Evolutionary conservation across 768 basidiomycete genomes (phyloP).

Genomic region (Russula lepida): DNA sequence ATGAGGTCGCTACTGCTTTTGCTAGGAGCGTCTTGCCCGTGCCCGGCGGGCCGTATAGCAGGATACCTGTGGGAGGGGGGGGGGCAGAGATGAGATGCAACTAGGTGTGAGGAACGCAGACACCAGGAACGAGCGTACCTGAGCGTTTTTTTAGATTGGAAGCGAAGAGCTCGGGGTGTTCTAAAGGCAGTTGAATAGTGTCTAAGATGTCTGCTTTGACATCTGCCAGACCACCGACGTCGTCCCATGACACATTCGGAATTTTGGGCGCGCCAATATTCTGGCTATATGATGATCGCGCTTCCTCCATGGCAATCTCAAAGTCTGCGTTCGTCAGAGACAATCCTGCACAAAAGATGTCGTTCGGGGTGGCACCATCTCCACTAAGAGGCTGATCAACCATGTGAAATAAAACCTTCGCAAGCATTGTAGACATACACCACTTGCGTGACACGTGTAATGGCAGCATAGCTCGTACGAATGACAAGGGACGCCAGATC

Average conservation of each 20-base stretch:
- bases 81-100: background rate
- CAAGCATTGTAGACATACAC: background rate
- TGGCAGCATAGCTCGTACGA: conserved; percentile 47
- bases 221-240: conserved; percentile 82
- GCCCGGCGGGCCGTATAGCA: conserved; percentile 91
- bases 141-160: conserved; percentile 93
- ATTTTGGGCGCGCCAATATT: conserved; percentile 97
- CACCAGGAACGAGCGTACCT: conserved; percentile 39
- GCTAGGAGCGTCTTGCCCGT: conserved; percentile 94
- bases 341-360: conserved; percentile 34
- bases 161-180: conserved; percentile 83
- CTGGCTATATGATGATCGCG: conserved; percentile 74
- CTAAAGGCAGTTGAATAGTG: conserved; percentile 87
- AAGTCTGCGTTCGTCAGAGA: conserved; percentile 57
- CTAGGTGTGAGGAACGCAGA: background rate
- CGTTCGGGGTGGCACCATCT: conserved; percentile 24
- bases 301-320: conserved; percentile 57
- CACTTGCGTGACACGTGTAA: conserved; percentile 36
- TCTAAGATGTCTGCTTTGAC: conserved; percentile 93
- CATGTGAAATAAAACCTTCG: background rate
- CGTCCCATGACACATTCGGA: conserved; percentile 93
- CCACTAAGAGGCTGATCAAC: background rate
- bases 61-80: conserved; percentile 47
- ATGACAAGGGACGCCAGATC: conserved; percentile 68
- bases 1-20: conserved; percentile 94